A percentile compares a stretch with the other conserved stretches of the same genome.
These are phyloP conservation scores for Exophiala mesophila DNA, from an alignment of 2,329 filamentous ascomycete genomes.

Conservation along the genomic window DNA sequence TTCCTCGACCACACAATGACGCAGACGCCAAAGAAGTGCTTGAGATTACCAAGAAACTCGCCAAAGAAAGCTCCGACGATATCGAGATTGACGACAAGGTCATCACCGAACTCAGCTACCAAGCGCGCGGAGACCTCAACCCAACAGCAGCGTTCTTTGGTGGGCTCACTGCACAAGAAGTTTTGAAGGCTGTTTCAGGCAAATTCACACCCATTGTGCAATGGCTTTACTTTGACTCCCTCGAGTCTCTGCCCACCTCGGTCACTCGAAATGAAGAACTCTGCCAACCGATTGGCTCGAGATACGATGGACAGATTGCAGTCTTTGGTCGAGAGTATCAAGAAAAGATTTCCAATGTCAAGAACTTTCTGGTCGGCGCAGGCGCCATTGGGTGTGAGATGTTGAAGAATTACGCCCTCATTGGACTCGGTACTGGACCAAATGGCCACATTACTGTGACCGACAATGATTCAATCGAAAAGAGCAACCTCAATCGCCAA, in stretches of 20 bases:
- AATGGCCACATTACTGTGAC: conserved; percentile 87
- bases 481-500: conserved; percentile 96
- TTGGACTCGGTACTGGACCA: conserved; percentile 83
- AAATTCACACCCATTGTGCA: conserved; percentile 96
- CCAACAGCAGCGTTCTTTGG: conserved; percentile 95
- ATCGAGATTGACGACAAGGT: conserved; percentile 87
- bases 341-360: conserved; percentile 84
- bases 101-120: conserved; percentile 87
- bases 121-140: conserved; percentile 83
- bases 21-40: conserved; percentile 75
- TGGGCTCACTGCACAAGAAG: conserved; percentile 87
- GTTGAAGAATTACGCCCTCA: conserved; percentile 99
- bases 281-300: conserved; percentile 76
- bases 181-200: conserved; percentile 92
- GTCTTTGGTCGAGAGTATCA: conserved; percentile 93
- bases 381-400: conserved; percentile 98
- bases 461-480: conserved; percentile 98
- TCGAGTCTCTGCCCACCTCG: conserved; percentile 84
- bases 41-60: conserved; percentile 68
- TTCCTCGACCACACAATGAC: conserved; percentile 79
- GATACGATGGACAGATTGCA: conserved; percentile 95
- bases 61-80: conserved; percentile 61
- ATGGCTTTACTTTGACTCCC: conserved; percentile 94
- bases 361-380: conserved; percentile 90
- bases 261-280: conserved; percentile 73